These are phyloP conservation scores for Striga asiatica DNA, from an alignment of 257 asterid species.

Conservation along the genomic window DNA sequence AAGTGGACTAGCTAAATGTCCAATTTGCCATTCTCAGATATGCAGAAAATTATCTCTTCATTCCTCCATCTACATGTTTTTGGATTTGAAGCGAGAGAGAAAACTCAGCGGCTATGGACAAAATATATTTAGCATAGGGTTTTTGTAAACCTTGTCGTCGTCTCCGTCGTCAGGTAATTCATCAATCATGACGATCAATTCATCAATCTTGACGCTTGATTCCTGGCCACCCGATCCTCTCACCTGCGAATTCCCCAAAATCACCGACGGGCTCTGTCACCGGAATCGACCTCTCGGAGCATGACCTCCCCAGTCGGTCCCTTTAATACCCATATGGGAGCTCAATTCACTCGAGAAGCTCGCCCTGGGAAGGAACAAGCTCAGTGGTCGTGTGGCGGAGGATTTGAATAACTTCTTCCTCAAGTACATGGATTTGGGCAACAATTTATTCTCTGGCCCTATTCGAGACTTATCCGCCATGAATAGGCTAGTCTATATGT, in stretches of 20 bases:
- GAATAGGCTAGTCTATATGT: slow-evolving; percentile 28
- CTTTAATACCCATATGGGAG: slow-evolving; percentile 37
- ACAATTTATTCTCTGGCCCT: slow-evolving; percentile 44
- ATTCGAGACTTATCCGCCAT: slow-evolving; percentile 45
- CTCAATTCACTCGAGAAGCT: slow-evolving; percentile 51
- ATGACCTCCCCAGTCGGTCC: slow-evolving; percentile 38
- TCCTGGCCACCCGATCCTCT: slow-evolving; percentile 38
- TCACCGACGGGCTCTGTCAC: slow-evolving; percentile 43
- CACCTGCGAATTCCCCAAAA: slow-evolving; percentile 39
- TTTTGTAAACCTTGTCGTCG: too few species aligned
- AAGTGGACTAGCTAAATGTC: too few species aligned
- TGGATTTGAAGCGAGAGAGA: too few species aligned
- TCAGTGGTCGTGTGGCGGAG: slow-evolving; percentile 30
- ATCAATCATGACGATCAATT: too few species aligned
- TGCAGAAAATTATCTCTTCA: too few species aligned
- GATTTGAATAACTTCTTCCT: slow-evolving; percentile 36
- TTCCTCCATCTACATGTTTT: too few species aligned
- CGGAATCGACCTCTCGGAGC: slow-evolving; percentile 55
- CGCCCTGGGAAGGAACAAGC: slow-evolving; percentile 39
- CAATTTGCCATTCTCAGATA: too few species aligned
- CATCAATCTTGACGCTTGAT: too few species aligned
- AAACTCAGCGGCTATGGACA: too few species aligned
- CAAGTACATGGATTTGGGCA: slow-evolving; percentile 53
- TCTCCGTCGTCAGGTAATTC: too few species aligned
- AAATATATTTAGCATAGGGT: too few species aligned